phyloP scores from a whole-genome alignment of 129 eudicot genomes.

The Pseudognaphalium luteoalbum region DNA sequence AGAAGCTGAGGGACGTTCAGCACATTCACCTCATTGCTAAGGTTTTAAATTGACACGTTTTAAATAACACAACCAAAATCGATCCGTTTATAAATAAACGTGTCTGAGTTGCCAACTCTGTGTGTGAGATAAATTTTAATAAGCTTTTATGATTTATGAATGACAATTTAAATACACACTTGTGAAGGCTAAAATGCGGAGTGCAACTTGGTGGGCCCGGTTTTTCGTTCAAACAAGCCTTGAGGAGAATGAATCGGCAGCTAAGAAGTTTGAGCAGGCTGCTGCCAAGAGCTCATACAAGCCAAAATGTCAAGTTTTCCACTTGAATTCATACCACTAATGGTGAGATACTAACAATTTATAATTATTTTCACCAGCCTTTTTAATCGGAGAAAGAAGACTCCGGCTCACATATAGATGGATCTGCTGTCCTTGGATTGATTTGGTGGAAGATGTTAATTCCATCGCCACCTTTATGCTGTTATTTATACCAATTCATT shows the following conservation, averaged over 20 bases:
- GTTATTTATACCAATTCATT: conserved; percentile 32
- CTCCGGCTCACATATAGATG: conserved; percentile 28
- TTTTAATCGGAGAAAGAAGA: conserved; percentile 33
- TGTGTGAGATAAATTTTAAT: neutral
- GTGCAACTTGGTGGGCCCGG: conserved; percentile 78
- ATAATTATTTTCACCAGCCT: conserved; percentile 22
- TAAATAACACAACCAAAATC: neutral
- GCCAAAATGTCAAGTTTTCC: conserved; percentile 77
- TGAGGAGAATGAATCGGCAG: conserved; percentile 70
- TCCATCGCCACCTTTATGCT: conserved; percentile 34
- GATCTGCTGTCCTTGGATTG: conserved; percentile 26
- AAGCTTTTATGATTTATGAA: conserved; percentile 2
- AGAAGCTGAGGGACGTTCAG: neutral
- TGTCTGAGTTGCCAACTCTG: neutral
- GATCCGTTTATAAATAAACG: neutral
- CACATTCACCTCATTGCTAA: neutral
- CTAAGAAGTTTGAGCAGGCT: conserved; percentile 70
- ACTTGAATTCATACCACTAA: conserved; percentile 66
- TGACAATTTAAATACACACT: conserved; percentile 12
- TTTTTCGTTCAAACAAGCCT: conserved; percentile 74
- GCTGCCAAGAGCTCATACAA: conserved; percentile 47
- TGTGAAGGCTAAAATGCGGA: conserved; percentile 77
- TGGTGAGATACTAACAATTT: conserved; percentile 20
- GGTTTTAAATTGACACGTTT: neutral
- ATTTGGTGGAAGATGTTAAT: conserved; percentile 34